Evolutionary conservation across 495 filamentous ascomycete species (phyloP).

Genomic region (Monascus purpureus): DNA sequence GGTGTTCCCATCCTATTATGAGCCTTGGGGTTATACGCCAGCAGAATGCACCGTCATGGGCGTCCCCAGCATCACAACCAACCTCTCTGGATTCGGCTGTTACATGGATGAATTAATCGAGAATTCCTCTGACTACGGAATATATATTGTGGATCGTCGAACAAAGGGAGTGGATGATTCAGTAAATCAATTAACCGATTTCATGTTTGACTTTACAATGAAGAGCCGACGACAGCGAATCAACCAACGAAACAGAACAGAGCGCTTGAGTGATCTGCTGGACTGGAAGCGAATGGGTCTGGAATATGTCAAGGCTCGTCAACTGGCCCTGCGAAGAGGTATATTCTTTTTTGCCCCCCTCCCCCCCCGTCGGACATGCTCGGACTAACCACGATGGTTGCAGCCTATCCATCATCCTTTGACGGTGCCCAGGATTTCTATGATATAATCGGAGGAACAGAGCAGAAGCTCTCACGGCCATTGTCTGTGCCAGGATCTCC

Average conservation of each 20-base stretch:
- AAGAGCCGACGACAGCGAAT: constrained; percentile 94
- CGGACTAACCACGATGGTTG: neutral
- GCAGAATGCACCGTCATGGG: constrained; percentile 99
- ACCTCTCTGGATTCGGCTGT: constrained; percentile 93
- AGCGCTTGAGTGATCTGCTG: constrained; percentile 82
- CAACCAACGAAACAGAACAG: constrained; percentile 97
- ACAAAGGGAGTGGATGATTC: constrained; percentile 95
- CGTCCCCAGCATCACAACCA: constrained; percentile 95
- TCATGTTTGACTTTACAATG: constrained; percentile 89
- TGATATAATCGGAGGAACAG: constrained; percentile 75
- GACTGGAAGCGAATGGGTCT: constrained; percentile 99
- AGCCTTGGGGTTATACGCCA: constrained; percentile 97
- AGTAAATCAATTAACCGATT: constrained; percentile 82
- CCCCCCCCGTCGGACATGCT: too few relatives aligned
- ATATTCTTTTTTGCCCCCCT: constrained; percentile 6
- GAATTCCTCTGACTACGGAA: constrained; percentile 93
- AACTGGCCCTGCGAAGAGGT: constrained; percentile 77
- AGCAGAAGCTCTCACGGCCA: constrained; percentile 85
- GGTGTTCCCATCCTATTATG: constrained; percentile 95
- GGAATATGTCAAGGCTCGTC: constrained; percentile 96
- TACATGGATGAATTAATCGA: constrained; percentile 99
- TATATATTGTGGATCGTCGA: constrained; percentile 95
- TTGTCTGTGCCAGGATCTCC: constrained; percentile 90
- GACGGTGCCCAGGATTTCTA: constrained; percentile 59
- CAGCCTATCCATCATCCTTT: constrained; percentile 81